Evolutionary conservation across 2,329 filamentous ascomycete genomes (phyloP).

Genomic region (Moelleriella libera): DNA sequence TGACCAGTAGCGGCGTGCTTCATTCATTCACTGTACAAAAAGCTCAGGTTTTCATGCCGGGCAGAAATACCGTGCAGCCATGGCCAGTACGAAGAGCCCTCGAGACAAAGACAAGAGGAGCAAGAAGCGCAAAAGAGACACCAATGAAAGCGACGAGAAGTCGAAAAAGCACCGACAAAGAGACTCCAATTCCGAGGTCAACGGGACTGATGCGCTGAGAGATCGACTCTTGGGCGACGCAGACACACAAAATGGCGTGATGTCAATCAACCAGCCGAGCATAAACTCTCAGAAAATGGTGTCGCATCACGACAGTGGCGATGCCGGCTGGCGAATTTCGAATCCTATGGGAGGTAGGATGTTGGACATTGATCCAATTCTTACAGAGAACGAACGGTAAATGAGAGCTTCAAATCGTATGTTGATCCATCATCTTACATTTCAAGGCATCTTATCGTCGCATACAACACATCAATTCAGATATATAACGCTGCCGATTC

Average conservation of each 20-base stretch:
- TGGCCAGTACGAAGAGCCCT: slow-evolving; percentile 19
- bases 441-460: slow-evolving; percentile 56
- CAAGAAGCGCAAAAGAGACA: slow-evolving; percentile 34
- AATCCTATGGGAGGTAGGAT: slow-evolving; percentile 52
- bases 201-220: slow-evolving; percentile 2
- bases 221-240: not conserved
- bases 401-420: slow-evolving; percentile 10
- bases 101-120: slow-evolving; percentile 20
- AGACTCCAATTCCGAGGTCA: slow-evolving; percentile 12
- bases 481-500: slow-evolving; percentile 75
- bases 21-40: not conserved
- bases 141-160: slow-evolving; percentile 23
- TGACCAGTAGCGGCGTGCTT: not conserved
- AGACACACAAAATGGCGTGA: not conserved
- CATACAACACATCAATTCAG: slow-evolving; percentile 61
- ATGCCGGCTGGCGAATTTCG: slow-evolving; percentile 42
- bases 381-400: slow-evolving; percentile 47
- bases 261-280: slow-evolving; percentile 1
- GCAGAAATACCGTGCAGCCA: slow-evolving; percentile 8
- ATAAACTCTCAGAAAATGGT: not conserved
- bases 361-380: slow-evolving; percentile 48
- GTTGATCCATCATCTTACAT: not conserved
- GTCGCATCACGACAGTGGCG: slow-evolving; percentile 11
- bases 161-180: slow-evolving; percentile 26
- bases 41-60: slow-evolving; percentile 5